A percentile compares a stretch with the other conserved stretches of the same genome.
Evolutionary conservation across 2,329 filamentous ascomycete species (phyloP).

Genomic region (Fusarium sp.): DNA sequence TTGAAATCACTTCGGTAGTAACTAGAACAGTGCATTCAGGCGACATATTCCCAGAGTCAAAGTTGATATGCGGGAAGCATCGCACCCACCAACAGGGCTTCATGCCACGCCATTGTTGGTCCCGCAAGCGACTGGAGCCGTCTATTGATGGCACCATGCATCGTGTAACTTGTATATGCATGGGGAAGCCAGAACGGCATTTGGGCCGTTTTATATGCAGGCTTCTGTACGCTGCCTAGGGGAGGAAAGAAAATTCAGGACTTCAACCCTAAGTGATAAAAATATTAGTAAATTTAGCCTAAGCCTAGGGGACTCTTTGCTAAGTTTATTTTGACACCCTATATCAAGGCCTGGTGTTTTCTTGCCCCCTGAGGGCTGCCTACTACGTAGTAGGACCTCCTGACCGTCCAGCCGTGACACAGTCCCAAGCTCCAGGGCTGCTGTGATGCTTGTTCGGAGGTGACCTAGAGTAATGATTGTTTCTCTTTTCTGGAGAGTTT

Average conservation of each 20-base stretch:
- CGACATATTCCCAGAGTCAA: neutral
- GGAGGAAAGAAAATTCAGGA: too few species aligned
- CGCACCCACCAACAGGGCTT: constrained; percentile 3
- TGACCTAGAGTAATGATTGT: neutral
- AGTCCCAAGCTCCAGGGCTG: neutral
- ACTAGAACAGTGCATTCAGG: neutral
- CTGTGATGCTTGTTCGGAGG: neutral
- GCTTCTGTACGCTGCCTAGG: neutral
- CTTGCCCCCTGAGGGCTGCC: neutral
- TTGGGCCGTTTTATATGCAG: constrained; percentile 22
- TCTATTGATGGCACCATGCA: constrained; percentile 33
- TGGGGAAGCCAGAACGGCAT: constrained; percentile 17
- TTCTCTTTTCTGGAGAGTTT: neutral
- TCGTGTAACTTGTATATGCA: constrained; percentile 27
- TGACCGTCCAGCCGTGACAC: constrained; percentile 13
- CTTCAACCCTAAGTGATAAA: too few species aligned
- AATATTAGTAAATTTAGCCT: too few species aligned
- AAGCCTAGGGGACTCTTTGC: too few species aligned
- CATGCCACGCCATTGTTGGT: constrained; percentile 19
- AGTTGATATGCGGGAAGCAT: neutral
- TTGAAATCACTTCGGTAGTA: neutral
- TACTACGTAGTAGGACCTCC: neutral
- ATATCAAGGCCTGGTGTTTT: too few species aligned
- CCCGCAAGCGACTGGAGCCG: constrained; percentile 13
- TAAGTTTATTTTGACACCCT: too few species aligned